phyloP scores from a whole-genome alignment of 2,329 filamentous ascomycete species.

The Xylariaceae sp. region DNA sequence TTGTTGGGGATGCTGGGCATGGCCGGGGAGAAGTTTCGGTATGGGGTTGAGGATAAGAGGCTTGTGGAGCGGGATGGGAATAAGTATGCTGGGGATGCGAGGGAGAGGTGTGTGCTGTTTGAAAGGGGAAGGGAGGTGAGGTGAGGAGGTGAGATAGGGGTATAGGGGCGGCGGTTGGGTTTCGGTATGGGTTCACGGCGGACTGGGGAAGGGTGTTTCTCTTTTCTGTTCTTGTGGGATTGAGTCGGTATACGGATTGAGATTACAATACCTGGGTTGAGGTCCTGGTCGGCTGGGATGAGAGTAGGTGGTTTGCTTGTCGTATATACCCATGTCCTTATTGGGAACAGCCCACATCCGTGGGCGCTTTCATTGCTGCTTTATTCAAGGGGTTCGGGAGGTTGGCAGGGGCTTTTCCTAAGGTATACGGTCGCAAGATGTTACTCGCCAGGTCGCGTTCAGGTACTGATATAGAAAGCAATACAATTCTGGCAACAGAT shows the following conservation, averaged over 20 bases:
- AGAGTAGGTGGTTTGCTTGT: not conserved
- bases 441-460: too few species aligned
- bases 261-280: not conserved
- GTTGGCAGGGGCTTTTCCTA: too few species aligned
- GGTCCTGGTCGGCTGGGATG: not conserved
- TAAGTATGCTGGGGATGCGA: slow-evolving; percentile 6
- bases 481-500: too few species aligned
- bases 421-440: too few species aligned
- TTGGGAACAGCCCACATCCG: not conserved
- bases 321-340: slow-evolving; percentile 5
- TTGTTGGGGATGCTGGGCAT: not conserved
- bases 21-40: slow-evolving; percentile 2
- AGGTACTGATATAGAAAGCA: too few species aligned
- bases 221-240: too few species aligned
- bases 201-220: too few species aligned
- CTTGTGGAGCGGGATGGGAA: slow-evolving; percentile 1
- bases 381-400: not conserved
- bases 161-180: too few species aligned
- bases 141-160: too few species aligned
- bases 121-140: not conserved
- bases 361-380: not conserved
- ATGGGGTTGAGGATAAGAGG: slow-evolving; percentile 7
- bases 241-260: too few species aligned
- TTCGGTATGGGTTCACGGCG: not conserved
- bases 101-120: not conserved